Percentiles rank a stretch among this genome's conserved stretches.
Evolutionary conservation across 805 yeast genomes (phyloP).

Genomic region (Lipomyces lipofer): DNA sequence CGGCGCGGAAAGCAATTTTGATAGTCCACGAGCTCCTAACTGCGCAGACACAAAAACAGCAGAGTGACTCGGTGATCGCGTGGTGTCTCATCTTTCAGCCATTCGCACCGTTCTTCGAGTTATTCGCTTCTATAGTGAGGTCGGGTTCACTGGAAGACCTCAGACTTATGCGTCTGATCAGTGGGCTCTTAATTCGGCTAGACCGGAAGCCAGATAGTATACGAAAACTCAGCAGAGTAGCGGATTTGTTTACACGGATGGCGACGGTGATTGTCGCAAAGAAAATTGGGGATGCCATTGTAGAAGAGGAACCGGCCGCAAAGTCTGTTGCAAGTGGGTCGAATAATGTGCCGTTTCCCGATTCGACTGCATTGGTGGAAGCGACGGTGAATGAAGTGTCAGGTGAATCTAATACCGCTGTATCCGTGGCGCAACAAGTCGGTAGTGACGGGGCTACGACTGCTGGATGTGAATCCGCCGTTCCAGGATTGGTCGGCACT

Average conservation of each 20-base stretch:
- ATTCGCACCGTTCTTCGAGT: slow-evolving; percentile 22
- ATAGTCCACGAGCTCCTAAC: slow-evolving; percentile 1
- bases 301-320: not conserved
- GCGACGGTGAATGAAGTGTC: too few species aligned
- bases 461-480: too few species aligned
- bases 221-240: slow-evolving; percentile 12
- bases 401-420: too few species aligned
- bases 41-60: not conserved
- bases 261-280: slow-evolving; percentile 9
- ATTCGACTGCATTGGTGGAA: too few species aligned
- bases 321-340: not conserved
- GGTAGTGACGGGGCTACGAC: too few species aligned
- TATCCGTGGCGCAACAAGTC: too few species aligned
- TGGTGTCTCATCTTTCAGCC: slow-evolving; percentile 22
- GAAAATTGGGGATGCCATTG: not conserved
- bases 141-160: slow-evolving; percentile 15
- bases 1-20: slow-evolving; percentile 18
- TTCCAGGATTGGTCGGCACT: too few species aligned
- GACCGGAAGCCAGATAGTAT: slow-evolving; percentile 2
- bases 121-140: slow-evolving; percentile 9
- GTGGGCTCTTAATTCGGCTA: slow-evolving; percentile 4
- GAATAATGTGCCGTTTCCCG: too few species aligned
- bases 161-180: slow-evolving; percentile 5
- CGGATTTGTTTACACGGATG: slow-evolving; percentile 14
- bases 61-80: not conserved